Conservation (phyloP, 2,329 filamentous ascomycete species). For the Pseudogymnoascus sp. region DNA sequence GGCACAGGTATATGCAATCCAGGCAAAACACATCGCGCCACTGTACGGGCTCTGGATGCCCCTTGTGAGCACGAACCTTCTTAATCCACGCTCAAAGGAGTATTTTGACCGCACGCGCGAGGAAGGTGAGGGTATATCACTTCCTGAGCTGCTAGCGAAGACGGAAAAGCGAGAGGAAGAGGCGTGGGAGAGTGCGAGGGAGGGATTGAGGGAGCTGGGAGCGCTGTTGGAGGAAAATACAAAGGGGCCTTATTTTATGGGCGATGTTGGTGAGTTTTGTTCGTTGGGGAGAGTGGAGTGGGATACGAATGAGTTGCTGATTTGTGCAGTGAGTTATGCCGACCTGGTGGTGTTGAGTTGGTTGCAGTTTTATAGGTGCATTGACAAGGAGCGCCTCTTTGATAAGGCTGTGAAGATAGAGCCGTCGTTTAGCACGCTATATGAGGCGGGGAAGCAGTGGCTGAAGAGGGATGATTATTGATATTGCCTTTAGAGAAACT, state of each 20-base stretch:
- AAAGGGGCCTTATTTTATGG: slow-evolving; percentile 53
- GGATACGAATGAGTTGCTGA: neutral
- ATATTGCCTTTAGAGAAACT: neutral
- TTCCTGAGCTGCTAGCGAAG: slow-evolving; percentile 38
- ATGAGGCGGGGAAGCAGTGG: slow-evolving; percentile 19
- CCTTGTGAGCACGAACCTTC: slow-evolving; percentile 39
- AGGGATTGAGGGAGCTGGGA: slow-evolving; percentile 37
- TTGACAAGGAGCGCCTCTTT: slow-evolving; percentile 31
- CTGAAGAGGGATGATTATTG: slow-evolving; percentile 20
- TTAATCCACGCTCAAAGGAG: slow-evolving; percentile 41
- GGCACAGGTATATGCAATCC: slow-evolving; percentile 34
- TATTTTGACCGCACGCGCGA: slow-evolving; percentile 50
- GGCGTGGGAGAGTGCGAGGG: slow-evolving; percentile 39
- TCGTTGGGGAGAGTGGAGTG: neutral
- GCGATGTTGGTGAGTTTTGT: slow-evolving; percentile 32
- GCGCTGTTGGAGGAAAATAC: slow-evolving; percentile 31
- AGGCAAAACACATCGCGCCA: slow-evolving; percentile 26
- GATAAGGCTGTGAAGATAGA: slow-evolving; percentile 30
- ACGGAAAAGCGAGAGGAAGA: slow-evolving; percentile 39
- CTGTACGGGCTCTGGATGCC: slow-evolving; percentile 39
- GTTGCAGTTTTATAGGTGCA: slow-evolving; percentile 35
- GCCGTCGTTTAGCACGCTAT: slow-evolving; percentile 13
- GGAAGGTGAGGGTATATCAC: slow-evolving; percentile 40
- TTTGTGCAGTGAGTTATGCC: slow-evolving; percentile 37
- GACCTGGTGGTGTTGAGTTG: slow-evolving; percentile 49